A percentile compares a stretch with the other conserved stretches of the same genome.
Conservation (phyloP, 306 rosid genomes). For the Spatholobus suberectus region DNA sequence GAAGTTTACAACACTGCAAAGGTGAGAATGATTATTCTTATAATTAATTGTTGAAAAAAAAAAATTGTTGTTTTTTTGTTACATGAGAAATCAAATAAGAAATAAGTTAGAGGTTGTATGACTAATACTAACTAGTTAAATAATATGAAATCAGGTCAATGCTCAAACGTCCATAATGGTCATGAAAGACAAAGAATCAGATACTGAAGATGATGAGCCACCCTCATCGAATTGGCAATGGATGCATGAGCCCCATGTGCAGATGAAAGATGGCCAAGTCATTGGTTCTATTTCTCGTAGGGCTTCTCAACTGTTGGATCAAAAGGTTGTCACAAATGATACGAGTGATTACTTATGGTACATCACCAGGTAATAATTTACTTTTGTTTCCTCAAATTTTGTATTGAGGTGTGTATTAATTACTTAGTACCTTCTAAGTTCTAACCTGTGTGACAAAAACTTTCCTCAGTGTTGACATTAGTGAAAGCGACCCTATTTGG, state of each 20-base stretch:
- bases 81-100: not conserved
- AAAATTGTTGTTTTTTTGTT: not conserved
- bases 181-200: not conserved
- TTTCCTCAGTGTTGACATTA: conserved; percentile 14
- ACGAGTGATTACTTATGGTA: conserved; percentile 52
- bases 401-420: not conserved
- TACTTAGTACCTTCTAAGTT: not conserved
- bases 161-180: conserved; percentile 40
- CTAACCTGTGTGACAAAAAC: not conserved
- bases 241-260: conserved; percentile 25
- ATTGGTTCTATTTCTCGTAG: not conserved
- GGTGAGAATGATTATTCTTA: conserved; percentile 9
- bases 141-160: conserved; percentile 37
- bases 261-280: not conserved
- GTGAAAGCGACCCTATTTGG: not conserved
- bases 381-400: not conserved
- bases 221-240: conserved; percentile 37
- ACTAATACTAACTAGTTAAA: not conserved
- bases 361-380: conserved; percentile 35
- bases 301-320: conserved; percentile 37
- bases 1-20: conserved; percentile 57
- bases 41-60: not conserved
- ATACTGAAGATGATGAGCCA: not conserved
- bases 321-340: conserved; percentile 46
- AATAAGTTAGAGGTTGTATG: no score